Conservation (phyloP, 1,284 basidiomycete species). For the Fistulinella cinereoalba region DNA sequence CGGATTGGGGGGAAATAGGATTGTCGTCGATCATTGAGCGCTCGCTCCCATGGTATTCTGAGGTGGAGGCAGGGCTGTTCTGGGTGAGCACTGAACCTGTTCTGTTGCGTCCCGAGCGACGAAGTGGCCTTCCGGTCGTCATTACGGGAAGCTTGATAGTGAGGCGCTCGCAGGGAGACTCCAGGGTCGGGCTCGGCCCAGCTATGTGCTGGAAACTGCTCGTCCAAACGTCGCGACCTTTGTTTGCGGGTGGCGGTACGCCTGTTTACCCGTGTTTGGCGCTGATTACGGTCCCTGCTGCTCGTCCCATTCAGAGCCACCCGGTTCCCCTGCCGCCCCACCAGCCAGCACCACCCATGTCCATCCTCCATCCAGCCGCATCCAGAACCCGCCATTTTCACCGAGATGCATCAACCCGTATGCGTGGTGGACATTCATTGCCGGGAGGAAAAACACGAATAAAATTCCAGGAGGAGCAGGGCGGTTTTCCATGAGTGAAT, state of each 20-base stretch:
- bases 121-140: conserved; percentile 27
- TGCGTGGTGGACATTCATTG: background rate
- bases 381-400: background rate
- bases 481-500: conserved; percentile 9
- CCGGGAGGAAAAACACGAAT: conserved; percentile 1
- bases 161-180: conserved; percentile 16
- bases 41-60: conserved; percentile 64
- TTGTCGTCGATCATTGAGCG: conserved; percentile 44
- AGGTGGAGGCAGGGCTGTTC: conserved; percentile 49
- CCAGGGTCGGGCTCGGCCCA: conserved; percentile 13
- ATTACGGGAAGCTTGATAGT: conserved; percentile 36
- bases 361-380: background rate
- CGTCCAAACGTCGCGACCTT: conserved; percentile 22
- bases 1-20: conserved; percentile 24
- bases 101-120: conserved; percentile 39
- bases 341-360: conserved; percentile 8
- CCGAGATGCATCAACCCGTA: background rate
- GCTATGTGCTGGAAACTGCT: conserved; percentile 16
- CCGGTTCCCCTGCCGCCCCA: conserved; percentile 19
- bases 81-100: conserved; percentile 30
- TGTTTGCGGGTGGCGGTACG: conserved; percentile 33
- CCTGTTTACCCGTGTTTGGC: conserved; percentile 31
- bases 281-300: conserved; percentile 11
- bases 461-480: conserved; percentile 5
- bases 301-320: conserved; percentile 24